Evolutionary conservation across 75 land plant species (phyloP).

Genomic region (Cupressus sempervirens): DNA sequence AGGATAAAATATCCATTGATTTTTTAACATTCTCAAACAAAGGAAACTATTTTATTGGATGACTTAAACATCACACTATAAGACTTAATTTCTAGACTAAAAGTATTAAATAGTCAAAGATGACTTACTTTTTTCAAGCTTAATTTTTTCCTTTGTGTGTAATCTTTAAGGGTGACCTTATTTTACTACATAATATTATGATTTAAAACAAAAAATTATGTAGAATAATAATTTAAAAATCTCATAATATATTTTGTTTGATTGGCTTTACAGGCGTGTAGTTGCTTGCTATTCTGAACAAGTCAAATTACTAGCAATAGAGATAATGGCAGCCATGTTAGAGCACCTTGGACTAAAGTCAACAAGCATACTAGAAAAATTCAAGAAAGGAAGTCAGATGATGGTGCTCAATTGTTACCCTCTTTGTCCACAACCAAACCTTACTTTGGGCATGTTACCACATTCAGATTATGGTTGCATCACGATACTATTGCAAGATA

Average conservation of each 20-base stretch:
- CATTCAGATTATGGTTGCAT: slow-evolving; percentile 67
- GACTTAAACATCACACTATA: no score
- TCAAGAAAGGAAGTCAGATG: slow-evolving; percentile 44
- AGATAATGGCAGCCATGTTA: slow-evolving; percentile 32
- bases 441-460: slow-evolving; percentile 66
- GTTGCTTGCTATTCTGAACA: slow-evolving; percentile 30
- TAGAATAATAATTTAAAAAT: no score
- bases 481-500: slow-evolving; percentile 61
- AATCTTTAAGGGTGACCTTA: no score
- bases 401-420: slow-evolving; percentile 69
- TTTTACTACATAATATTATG: no score
- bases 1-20: no score
- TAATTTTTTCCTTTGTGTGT: no score
- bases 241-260: not conserved
- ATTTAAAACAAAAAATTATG: no score
- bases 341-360: slow-evolving; percentile 12
- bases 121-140: no score
- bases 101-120: no score
- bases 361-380: slow-evolving; percentile 29
- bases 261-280: slow-evolving; percentile 21
- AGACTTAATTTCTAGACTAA: no score
- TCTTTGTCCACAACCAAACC: slow-evolving; percentile 60
- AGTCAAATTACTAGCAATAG: slow-evolving; percentile 23
- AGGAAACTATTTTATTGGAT: no score
- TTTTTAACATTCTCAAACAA: no score